Evolutionary conservation across 1,284 basidiomycete genomes (phyloP).

Genomic region (Kalmanozyma brasiliensis): DNA sequence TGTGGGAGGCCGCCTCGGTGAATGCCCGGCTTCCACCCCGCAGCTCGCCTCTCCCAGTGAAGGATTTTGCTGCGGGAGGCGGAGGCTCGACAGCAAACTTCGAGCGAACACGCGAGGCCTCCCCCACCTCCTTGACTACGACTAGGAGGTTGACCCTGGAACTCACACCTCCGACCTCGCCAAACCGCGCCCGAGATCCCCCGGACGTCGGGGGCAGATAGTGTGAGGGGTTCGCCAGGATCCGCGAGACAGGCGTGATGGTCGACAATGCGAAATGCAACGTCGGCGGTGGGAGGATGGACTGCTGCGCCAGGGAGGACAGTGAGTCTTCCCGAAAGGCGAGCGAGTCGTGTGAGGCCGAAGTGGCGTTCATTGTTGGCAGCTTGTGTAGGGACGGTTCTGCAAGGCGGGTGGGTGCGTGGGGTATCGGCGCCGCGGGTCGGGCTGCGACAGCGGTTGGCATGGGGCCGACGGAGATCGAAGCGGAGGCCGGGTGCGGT

Average conservation of each 20-base stretch:
- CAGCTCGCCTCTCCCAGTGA: not conserved
- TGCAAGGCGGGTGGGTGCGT: not conserved
- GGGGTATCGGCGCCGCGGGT: too few relatives aligned
- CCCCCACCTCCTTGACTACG: slow-evolving; percentile 27
- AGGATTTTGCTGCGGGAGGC: too few relatives aligned
- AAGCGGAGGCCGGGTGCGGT: not conserved
- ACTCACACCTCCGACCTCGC: slow-evolving; percentile 3
- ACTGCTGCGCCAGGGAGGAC: too few relatives aligned
- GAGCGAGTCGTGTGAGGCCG: slow-evolving; percentile 3
- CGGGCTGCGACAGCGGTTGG: too few relatives aligned
- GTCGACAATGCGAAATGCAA: slow-evolving; percentile 19
- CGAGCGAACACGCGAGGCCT: slow-evolving; percentile 6
- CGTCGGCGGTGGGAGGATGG: slow-evolving; percentile 39
- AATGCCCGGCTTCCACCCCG: not conserved
- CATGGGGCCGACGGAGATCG: too few relatives aligned
- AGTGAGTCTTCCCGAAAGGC: not conserved
- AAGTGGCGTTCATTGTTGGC: slow-evolving; percentile 17
- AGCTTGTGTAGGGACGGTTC: slow-evolving; percentile 1
- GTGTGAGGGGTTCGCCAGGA: slow-evolving; percentile 21
- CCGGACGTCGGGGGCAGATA: not conserved
- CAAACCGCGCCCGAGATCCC: too few relatives aligned
- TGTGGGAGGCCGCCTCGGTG: not conserved
- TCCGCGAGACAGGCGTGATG: slow-evolving; percentile 22
- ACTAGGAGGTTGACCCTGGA: slow-evolving; percentile 24
- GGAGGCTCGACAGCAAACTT: slow-evolving; percentile 6